Evolutionary conservation across 1,284 basidiomycete genomes (phyloP).

Genomic region (Naganishia sp.): DNA sequence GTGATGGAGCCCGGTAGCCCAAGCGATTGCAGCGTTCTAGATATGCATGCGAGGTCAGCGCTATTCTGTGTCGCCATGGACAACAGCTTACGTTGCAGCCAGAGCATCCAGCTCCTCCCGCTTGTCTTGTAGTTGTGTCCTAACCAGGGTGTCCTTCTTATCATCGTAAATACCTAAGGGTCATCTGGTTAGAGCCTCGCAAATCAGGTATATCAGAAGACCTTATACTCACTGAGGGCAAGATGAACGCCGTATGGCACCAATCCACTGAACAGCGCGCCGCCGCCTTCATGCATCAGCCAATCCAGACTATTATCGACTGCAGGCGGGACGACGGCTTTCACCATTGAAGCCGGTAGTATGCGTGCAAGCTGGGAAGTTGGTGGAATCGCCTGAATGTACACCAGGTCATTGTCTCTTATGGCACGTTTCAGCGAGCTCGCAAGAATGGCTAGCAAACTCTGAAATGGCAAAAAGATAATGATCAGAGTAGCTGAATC

Average conservation of each 20-base stretch:
- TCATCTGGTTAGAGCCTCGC: background rate
- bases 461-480: conserved; percentile 49
- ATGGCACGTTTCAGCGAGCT: conserved; percentile 65
- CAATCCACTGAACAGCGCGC: conserved; percentile 72
- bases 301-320: conserved; percentile 62
- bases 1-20: conserved; percentile 85
- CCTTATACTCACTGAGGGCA: conserved; percentile 70
- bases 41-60: background rate
- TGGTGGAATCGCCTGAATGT: conserved; percentile 83
- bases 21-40: conserved; percentile 68
- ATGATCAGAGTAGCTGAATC: background rate
- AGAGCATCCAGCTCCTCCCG: conserved; percentile 69
- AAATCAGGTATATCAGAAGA: background rate
- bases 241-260: conserved; percentile 85
- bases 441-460: conserved; percentile 66
- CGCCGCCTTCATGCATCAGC: conserved; percentile 56
- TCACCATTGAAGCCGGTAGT: conserved; percentile 68
- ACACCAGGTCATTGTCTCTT: conserved; percentile 94
- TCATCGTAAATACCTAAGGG: conserved; percentile 79
- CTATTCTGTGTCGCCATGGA: background rate
- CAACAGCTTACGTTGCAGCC: conserved; percentile 62
- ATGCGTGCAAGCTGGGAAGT: conserved; percentile 69
- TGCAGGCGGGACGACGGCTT: conserved; percentile 63
- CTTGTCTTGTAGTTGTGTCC: conserved; percentile 66
- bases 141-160: conserved; percentile 71